Percentiles rank a stretch among this genome's conserved stretches.
phyloP scores from a whole-genome alignment of 2,329 filamentous ascomycete species.

The Xylariaceae sp. region DNA sequence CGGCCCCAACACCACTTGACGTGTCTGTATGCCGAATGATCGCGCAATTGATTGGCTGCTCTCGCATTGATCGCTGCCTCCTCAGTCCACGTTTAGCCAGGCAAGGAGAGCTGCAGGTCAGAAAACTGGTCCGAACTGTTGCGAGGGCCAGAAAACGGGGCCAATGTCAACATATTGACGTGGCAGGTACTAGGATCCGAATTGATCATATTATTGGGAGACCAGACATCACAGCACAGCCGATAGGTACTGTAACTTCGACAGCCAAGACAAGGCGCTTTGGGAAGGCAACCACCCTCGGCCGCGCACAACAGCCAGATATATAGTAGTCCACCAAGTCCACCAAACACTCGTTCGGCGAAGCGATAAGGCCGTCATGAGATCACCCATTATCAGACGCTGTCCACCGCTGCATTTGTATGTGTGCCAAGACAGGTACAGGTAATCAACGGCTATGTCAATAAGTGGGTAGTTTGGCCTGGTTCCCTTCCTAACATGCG shows the following conservation, averaged over 20 bases:
- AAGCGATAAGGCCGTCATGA: conserved; percentile 6
- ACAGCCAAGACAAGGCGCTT: background rate
- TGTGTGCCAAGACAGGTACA: too few relatives aligned
- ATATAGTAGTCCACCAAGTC: conserved; percentile 2
- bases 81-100: conserved; percentile 18
- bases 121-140: conserved; percentile 17
- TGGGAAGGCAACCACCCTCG: background rate
- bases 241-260: conserved; percentile 1
- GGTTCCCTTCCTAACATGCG: too few relatives aligned
- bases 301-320: conserved; percentile 3
- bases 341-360: conserved; percentile 4
- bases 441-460: too few relatives aligned
- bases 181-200: conserved; percentile 13
- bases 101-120: conserved; percentile 21
- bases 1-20: conserved; percentile 18
- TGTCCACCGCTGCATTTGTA: conserved; percentile 13
- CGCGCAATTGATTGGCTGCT: conserved; percentile 16
- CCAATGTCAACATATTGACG: conserved; percentile 21
- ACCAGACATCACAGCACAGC: conserved; percentile 15
- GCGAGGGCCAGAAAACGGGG: conserved; percentile 16
- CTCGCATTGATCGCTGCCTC: conserved; percentile 9
- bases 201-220: conserved; percentile 6
- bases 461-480: too few relatives aligned
- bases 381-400: background rate
- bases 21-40: conserved; percentile 14